phyloP scores from a whole-genome alignment of 2,329 filamentous ascomycete genomes.

The Cladosporium colombiae region DNA sequence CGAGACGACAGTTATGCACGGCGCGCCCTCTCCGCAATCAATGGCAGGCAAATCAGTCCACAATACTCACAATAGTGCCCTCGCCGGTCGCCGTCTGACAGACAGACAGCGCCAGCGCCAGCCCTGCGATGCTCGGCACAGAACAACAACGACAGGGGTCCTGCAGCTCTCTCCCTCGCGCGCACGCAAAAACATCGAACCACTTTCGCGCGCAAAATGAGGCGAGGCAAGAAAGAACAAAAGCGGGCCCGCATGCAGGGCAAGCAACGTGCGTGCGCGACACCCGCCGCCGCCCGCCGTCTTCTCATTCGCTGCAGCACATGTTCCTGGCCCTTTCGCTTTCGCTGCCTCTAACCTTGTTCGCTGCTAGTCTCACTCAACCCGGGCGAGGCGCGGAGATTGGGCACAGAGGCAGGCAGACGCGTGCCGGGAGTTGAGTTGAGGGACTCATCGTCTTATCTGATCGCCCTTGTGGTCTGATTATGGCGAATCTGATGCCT shows the following conservation, averaged over 20 bases:
- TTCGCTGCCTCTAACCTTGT: slow-evolving; percentile 8
- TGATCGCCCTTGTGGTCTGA: background rate
- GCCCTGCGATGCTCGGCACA: slow-evolving; percentile 6
- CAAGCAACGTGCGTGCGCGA: background rate
- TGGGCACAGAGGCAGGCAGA: slow-evolving; percentile 1
- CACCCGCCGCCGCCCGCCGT: background rate
- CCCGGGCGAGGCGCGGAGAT: slow-evolving; percentile 1
- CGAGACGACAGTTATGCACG: background rate
- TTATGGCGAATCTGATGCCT: background rate
- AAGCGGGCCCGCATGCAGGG: background rate
- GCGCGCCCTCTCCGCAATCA: background rate
- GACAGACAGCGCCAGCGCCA: background rate
- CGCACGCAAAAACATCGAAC: background rate
- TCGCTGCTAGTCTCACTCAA: background rate
- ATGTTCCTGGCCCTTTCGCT: slow-evolving; percentile 3
- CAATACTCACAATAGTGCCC: background rate
- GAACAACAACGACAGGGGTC: background rate
- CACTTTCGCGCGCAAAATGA: slow-evolving; percentile 8
- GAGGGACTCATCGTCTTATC: background rate
- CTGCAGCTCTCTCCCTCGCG: background rate
- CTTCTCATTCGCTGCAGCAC: background rate
- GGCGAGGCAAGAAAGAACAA: slow-evolving; percentile 1
- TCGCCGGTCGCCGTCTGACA: background rate
- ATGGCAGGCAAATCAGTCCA: background rate
- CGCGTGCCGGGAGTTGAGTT: background rate